Percentiles rank a stretch among this genome's conserved stretches.
Evolutionary conservation across 73 alveolate species (phyloP).

Genomic region (Paramecium octaurelia): DNA sequence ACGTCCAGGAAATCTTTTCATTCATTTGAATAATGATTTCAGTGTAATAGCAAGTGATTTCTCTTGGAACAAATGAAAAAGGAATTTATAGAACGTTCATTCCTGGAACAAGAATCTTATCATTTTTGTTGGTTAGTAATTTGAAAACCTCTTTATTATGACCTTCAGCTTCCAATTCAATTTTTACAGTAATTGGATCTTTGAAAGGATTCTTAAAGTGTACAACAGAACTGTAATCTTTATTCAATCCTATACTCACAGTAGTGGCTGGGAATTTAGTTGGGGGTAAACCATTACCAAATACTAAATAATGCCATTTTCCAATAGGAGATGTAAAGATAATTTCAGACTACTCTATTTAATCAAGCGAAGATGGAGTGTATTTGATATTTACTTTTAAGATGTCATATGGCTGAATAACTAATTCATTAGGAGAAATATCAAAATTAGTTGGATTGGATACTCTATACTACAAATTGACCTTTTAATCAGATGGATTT

Average conservation of each 20-base stretch:
- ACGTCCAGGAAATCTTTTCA: conserved; percentile 59
- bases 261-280: conserved; percentile 94
- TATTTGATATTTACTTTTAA: conserved; percentile 84
- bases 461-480: conserved; percentile 74
- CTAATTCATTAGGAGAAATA: conserved; percentile 90
- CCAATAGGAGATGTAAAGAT: conserved; percentile 90
- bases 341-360: conserved; percentile 79
- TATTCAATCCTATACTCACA: conserved; percentile 91
- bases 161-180: conserved; percentile 74
- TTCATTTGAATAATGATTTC: conserved; percentile 83
- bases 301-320: conserved; percentile 92
- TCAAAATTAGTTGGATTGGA: conserved; percentile 92
- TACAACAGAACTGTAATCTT: conserved; percentile 89
- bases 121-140: conserved; percentile 76
- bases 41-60: conserved; percentile 90
- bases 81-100: conserved; percentile 86
- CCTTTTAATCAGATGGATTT: conserved; percentile 94
- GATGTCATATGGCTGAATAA: conserved; percentile 84
- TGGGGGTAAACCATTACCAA: conserved; percentile 97
- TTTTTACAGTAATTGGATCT: conserved; percentile 80
- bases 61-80: conserved; percentile 84
- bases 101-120: conserved; percentile 91
- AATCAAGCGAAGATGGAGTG: conserved; percentile 89
- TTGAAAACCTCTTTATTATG: conserved; percentile 82
- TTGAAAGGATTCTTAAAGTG: conserved; percentile 97